Conservation (phyloP, 2,329 filamentous ascomycete species). For the Talaromyces verruculosus region DNA sequence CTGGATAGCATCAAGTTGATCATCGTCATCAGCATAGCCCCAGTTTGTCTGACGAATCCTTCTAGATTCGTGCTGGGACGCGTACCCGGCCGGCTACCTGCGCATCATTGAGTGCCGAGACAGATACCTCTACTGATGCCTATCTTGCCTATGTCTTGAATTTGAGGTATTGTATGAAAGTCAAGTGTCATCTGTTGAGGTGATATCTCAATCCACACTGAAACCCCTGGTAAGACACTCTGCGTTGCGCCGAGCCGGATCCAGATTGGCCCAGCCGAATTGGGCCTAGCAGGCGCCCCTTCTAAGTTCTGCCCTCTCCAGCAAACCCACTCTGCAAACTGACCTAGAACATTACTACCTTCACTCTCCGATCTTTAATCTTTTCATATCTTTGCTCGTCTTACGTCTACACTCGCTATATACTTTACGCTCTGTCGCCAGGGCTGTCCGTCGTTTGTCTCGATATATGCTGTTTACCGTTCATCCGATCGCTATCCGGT, state of each 20-base stretch:
- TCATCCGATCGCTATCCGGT: background rate
- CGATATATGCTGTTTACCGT: background rate
- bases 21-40: background rate
- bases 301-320: background rate
- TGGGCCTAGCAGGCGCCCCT: background rate
- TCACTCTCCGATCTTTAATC: no score
- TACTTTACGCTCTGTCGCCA: background rate
- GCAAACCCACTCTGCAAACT: background rate
- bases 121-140: no score
- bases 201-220: background rate
- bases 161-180: background rate
- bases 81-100: background rate
- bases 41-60: background rate
- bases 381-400: background rate
- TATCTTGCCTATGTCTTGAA: no score
- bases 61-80: background rate
- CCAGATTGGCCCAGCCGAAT: background rate
- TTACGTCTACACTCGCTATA: background rate
- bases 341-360: background rate
- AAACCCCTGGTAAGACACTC: slow-evolving; percentile 5
- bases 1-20: background rate
- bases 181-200: background rate
- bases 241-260: background rate
- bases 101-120: background rate
- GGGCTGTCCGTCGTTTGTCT: background rate